phyloP scores from a whole-genome alignment of 108 stramenopile genomes.

The Stephanodiscus minutulus region DNA sequence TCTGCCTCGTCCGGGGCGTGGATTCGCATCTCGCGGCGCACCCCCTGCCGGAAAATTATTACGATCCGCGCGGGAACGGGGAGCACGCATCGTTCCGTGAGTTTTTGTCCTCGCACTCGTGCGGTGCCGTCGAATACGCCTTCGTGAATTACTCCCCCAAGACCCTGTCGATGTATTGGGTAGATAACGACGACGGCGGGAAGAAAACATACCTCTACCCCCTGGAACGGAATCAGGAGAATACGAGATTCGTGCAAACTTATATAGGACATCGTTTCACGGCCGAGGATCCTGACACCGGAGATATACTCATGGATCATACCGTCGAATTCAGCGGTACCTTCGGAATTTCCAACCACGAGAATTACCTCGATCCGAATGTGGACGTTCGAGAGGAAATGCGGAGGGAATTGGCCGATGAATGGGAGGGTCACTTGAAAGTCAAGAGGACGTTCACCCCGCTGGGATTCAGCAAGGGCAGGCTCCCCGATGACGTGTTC shows the following conservation, averaged over 20 bases:
- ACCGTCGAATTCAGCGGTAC: conserved; percentile 53
- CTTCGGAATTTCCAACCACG: conserved; percentile 55
- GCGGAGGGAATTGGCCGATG: conserved; percentile 32
- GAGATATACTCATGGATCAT: conserved; percentile 40
- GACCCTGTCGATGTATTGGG: conserved; percentile 57
- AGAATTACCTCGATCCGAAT: conserved; percentile 34
- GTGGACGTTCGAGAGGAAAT: conserved; percentile 57
- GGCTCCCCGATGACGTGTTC: conserved; percentile 71
- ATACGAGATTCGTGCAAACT: conserved; percentile 58
- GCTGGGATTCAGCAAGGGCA: conserved; percentile 69
- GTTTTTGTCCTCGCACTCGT: conserved; percentile 33
- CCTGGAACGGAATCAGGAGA: conserved; percentile 53
- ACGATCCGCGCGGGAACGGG: conserved; percentile 23
- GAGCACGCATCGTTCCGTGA: conserved; percentile 26
- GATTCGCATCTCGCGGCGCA: conserved; percentile 33
- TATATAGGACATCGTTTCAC: conserved; percentile 65
- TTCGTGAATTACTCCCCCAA: conserved; percentile 61
- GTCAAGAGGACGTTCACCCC: conserved; percentile 65
- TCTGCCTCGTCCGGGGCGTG: conserved; percentile 53
- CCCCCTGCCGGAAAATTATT: conserved; percentile 49
- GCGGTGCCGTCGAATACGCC: conserved; percentile 56
- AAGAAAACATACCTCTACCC: conserved; percentile 16
- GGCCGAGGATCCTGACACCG: conserved; percentile 43
- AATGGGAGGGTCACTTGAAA: conserved; percentile 61
- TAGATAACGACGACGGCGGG: conserved; percentile 21